phyloP scores from a whole-genome alignment of 495 filamentous ascomycete species.

The Penicillium dipodomyicola region DNA sequence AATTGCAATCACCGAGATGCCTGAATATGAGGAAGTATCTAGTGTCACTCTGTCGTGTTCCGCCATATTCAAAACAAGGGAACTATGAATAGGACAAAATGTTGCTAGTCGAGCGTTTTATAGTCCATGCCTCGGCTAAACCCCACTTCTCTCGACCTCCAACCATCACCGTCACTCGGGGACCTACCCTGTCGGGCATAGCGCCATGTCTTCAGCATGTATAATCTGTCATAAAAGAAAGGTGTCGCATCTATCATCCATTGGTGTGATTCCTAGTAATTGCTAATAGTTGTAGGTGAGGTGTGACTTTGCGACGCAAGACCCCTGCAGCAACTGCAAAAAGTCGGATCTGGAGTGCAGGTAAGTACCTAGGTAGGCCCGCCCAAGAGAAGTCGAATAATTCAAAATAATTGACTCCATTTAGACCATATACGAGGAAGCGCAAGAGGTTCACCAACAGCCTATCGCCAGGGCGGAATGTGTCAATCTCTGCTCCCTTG shows the following conservation, averaged over 20 bases:
- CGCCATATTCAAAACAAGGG: constrained; percentile 10
- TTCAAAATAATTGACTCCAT: not conserved
- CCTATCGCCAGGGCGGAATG: constrained; percentile 24
- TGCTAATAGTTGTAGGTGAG: constrained; percentile 19
- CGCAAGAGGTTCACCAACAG: constrained; percentile 34
- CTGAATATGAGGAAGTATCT: constrained; percentile 22
- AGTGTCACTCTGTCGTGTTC: constrained; percentile 3
- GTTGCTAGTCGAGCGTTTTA: constrained; percentile 3
- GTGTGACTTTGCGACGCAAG: constrained; percentile 30
- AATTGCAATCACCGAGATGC: constrained; percentile 46
- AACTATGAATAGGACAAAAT: not conserved
- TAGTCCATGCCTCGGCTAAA: constrained; percentile 21
- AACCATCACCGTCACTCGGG: constrained; percentile 11
- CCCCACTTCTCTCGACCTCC: constrained; percentile 21
- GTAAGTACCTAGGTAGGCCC: constrained; percentile 13
- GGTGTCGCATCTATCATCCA: constrained; percentile 8
- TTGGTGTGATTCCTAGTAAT: constrained; percentile 1
- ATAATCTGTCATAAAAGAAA: constrained; percentile 35
- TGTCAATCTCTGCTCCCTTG: constrained; percentile 15
- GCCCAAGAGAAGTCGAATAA: not conserved
- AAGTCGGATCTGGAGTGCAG: constrained; percentile 31
- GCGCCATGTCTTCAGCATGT: constrained; percentile 29
- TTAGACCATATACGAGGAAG: constrained; percentile 30
- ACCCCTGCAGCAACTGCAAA: constrained; percentile 32
- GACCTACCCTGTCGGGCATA: constrained; percentile 4